phyloP scores from a whole-genome alignment of 2,329 filamentous ascomycete genomes.

The Aspergillus persii region DNA sequence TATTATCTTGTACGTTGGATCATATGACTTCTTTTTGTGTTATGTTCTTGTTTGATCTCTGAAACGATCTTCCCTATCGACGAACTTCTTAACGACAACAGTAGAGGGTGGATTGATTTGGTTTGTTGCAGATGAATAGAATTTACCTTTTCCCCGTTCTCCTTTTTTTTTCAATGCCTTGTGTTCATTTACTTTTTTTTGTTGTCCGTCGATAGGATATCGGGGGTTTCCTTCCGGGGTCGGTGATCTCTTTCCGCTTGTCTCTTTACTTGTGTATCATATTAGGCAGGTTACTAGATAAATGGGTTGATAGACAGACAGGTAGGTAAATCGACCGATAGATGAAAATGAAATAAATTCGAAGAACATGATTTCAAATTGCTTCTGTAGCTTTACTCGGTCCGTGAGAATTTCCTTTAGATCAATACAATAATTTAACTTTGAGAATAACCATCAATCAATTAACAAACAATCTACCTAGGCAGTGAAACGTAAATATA shows the following conservation, averaged over 20 bases:
- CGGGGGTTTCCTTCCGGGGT: too few relatives aligned
- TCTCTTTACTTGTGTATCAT: background rate
- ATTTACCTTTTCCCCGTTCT: background rate
- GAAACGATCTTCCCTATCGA: background rate
- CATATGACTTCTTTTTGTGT: background rate
- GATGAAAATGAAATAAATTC: too few relatives aligned
- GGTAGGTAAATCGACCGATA: background rate
- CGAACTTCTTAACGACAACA: background rate
- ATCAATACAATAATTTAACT: background rate
- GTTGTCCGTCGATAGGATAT: background rate
- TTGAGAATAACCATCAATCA: background rate
- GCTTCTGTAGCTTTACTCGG: too few relatives aligned
- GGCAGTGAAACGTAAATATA: background rate
- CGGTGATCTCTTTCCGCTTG: background rate
- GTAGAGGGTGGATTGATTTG: constrained; percentile 1
- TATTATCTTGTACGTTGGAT: background rate
- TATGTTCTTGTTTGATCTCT: background rate
- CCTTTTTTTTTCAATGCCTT: background rate
- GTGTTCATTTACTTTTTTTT: background rate
- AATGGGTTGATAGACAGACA: background rate
- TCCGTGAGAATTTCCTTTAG: too few relatives aligned
- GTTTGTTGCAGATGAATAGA: constrained; percentile 2
- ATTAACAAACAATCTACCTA: background rate
- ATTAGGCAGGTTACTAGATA: background rate
- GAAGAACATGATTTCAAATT: too few relatives aligned